Evolutionary conservation across 139 green algal species (phyloP), one percentile per base, ranked within the genome.

Genomic region (Astrephomene gubernaculifera): DNA sequence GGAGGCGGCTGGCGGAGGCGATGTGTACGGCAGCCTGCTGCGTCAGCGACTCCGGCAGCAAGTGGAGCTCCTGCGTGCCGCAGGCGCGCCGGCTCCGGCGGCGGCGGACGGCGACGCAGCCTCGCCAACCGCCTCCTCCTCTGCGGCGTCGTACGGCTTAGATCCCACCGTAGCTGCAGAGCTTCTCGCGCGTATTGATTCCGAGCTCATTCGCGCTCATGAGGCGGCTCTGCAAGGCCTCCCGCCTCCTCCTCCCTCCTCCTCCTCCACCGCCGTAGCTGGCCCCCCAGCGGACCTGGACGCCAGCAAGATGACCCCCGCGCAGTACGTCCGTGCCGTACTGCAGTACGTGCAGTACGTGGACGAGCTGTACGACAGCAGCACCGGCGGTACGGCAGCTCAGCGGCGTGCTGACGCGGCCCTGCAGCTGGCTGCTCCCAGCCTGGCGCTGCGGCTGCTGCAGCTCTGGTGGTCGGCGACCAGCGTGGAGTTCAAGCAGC

Each of bases 341-440:
- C 54, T 82, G 31, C 39, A 71, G 74, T 82, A 82, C 74, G 74
- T 71, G 74, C 74, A 71, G 74, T 82, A 82, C 57, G 74, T 82
- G 1, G 74, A 82, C 29, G 54, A 27, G 54, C 39, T 82, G 57
- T 71, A 70, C 36, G 53, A 53, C 7, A 35, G 52, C 35, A 61
- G 49, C 35, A 35, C 24, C 36, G 44, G 21, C 12, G 60, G 35
- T 22, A 31, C 44, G 31, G 31, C 35, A 35, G 24, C 5, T 25
- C 7, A 21, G 76, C 60, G 60, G 25, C 29, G 17, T 24, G 49
- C 49, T 4, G 76, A 83, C 60, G n/a, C 41, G 39, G 29, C 27
- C 27, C 60, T 83, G 60, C 76, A 83, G 76, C 17, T 83, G 76
- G 4, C 39, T n/a, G 57, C 60, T 9, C 60, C 76, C 6, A 19